Evolutionary conservation across 148 eudicot species (phyloP).

Genomic region (Chenopodium berlandieri): DNA sequence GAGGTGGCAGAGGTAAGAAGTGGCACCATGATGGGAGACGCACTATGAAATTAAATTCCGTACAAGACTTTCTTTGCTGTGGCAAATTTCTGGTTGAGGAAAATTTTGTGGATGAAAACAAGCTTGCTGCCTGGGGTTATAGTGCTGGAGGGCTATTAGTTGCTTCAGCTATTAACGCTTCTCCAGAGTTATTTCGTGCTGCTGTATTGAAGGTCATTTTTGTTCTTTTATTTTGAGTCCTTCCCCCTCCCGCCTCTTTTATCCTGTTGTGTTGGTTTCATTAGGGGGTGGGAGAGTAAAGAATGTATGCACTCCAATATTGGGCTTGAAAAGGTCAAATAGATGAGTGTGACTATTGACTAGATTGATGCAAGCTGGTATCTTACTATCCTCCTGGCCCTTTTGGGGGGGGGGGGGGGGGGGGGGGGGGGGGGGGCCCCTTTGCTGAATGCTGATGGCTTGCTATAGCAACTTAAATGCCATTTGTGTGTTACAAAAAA

Average conservation of each 20-base stretch:
- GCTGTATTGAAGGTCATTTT: constrained; percentile 74
- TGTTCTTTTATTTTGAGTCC: not conserved
- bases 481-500: not conserved
- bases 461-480: not conserved
- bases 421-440: no score
- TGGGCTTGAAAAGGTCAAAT: no score
- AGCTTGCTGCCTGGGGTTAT: constrained; percentile 95
- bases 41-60: constrained; percentile 58
- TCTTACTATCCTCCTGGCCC: no score
- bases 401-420: no score
- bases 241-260: not conserved
- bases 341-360: no score
- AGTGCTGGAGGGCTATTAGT: constrained; percentile 96
- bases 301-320: not conserved
- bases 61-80: constrained; percentile 72
- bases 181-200: constrained; percentile 79
- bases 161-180: constrained; percentile 78
- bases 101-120: constrained; percentile 62
- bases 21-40: constrained; percentile 89
- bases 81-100: constrained; percentile 70
- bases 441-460: not conserved
- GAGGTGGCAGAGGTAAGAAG: constrained; percentile 83
- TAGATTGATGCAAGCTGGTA: no score
- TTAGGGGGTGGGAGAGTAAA: not conserved
- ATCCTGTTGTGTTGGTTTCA: not conserved